Evolutionary conservation across 805 yeast species (phyloP), one percentile per base, ranked within the genome.

Genomic region (Yamadazyma tumulicola): DNA sequence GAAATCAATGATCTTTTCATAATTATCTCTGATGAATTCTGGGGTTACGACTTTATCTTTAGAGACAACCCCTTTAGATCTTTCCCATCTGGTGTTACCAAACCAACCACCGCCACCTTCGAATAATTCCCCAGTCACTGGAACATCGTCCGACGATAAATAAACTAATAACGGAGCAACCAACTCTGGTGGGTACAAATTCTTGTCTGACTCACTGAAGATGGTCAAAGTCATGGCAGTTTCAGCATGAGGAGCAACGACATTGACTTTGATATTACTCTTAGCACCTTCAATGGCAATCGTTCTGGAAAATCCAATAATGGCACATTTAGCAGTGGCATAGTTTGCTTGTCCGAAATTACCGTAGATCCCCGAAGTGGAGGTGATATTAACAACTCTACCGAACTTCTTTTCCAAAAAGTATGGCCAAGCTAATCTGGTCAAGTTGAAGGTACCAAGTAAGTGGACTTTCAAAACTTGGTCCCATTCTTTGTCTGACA

Each of bases 41-140:
- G 86, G 81, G 11, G 77, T 65, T 26, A 75, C 66, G 21, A 54
- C 57, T 14, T 61, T 64, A 30, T 74, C 77, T 41, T 72, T 75
- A 23, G 77, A 72, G 11, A 84, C 84, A 29, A 75, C 82, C 48
- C 98, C 97, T 44, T 80, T 79, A 35, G 95, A 81, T 58, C 96
- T 78, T 67, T 91, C 95, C 91, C 93, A 89, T 69, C 97, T 77
- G 26, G 96, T 89, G 61, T 78, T 77, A 52, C 95, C 97, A 49
- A 85, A 71, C 96, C 97, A 91, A 27, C 96, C 97, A 39, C 93
- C 96, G 48, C 97, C 98, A 47, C 80, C 82, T 70, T 91, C 98
- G 58, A 81, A 91, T 42, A 84, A 63, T 58, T 82, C 82, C 38
- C 97, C 97, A 30, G 81, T 77, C 20, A 76, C 75, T 28, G 72